Base-by-base conservation (phyloP, 2,329 filamentous ascomycete species). In the Cercospora brassicicola region DNA sequence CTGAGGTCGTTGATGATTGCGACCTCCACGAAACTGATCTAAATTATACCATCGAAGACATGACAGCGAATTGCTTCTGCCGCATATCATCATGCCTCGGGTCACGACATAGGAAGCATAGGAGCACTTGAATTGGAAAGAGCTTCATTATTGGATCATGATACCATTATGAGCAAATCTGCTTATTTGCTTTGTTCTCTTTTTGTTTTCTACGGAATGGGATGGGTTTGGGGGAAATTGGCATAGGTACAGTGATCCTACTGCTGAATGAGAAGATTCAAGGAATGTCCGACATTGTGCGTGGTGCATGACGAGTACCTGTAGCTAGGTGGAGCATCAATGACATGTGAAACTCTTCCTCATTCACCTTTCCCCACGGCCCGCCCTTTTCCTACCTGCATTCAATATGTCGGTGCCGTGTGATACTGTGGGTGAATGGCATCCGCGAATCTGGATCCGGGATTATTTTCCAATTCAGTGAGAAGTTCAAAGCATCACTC, bases 141-240 rank as follows among this genome's bases (percentile, higher is more conserved):
- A 56, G 48, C 61, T 63, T 55, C 61, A 4, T 63, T 55, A 55
- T 63, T 55, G 61, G 45, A 63, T 63, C 61, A 63, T 63, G 62
- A 64, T 64, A 64, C 62, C 62, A 64, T 33, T 64, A 64, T 64
- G 62, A 59, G 33, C 55, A 59, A 33, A 59, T 59, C 30, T 59
- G 26, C 56, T 57, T 57, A 45, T 53, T 64, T 57, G 51, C 62
- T 42, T 56, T 39, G 42, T 64, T 56, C 7, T 30, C 5, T 31
- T 36, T 62, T 62, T 48, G 30, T 6, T 31, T 61, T 15, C 28
- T 30, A 18, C 18, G 60, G 60, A 20, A 57, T 30, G 30, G 55
- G 28, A 23, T 33, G 55, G 48, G 26, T 13, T 23, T 23, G 1
- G 55, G n/a, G 55, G 23, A 13, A 28, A 55, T 28, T 28, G 23